A percentile compares a stretch with the other conserved stretches of the same genome.
phyloP scores from a whole-genome alignment of 169 alveolate species.

The Eimeria tenella region DNA sequence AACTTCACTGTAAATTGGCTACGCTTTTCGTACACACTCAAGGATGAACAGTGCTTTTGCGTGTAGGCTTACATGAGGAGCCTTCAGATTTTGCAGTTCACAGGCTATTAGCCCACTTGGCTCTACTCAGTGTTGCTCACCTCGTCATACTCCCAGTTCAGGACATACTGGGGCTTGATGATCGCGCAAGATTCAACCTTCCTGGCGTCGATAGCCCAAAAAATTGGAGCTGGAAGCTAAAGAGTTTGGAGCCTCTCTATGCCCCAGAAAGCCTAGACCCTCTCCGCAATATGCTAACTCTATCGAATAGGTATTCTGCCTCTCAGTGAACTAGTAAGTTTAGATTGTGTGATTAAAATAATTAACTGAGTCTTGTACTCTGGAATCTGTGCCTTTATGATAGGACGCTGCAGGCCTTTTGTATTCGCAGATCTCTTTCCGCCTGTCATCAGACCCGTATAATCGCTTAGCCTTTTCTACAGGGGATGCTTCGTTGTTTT shows the following conservation, averaged over 20 bases:
- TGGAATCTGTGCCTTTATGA: too few species aligned
- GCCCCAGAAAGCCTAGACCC: conserved; percentile 24
- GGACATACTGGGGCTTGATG: conserved; percentile 71
- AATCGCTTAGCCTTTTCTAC: too few species aligned
- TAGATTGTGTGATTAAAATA: too few species aligned
- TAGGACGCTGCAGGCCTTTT: too few species aligned
- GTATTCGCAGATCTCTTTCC: too few species aligned
- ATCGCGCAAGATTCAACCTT: conserved; percentile 65
- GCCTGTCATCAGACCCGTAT: too few species aligned
- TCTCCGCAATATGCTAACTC: conserved; percentile 32
- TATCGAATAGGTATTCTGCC: conserved; percentile 34
- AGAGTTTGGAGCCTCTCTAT: conserved; percentile 48
- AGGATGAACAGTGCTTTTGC: not conserved
- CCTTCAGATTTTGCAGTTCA: conserved; percentile 43
- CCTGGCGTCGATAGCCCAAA: conserved; percentile 70
- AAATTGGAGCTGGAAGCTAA: conserved; percentile 80
- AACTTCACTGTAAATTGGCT: not conserved
- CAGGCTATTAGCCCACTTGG: conserved; percentile 60
- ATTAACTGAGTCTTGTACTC: too few species aligned
- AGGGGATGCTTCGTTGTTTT: too few species aligned
- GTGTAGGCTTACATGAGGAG: conserved; percentile 55
- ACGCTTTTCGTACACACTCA: too few species aligned
- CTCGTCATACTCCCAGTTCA: conserved; percentile 76
- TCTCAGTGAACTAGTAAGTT: not conserved
- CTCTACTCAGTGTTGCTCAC: conserved; percentile 64